phyloP scores from a whole-genome alignment of 257 asterid species.

The Solanum medicagineum region DNA sequence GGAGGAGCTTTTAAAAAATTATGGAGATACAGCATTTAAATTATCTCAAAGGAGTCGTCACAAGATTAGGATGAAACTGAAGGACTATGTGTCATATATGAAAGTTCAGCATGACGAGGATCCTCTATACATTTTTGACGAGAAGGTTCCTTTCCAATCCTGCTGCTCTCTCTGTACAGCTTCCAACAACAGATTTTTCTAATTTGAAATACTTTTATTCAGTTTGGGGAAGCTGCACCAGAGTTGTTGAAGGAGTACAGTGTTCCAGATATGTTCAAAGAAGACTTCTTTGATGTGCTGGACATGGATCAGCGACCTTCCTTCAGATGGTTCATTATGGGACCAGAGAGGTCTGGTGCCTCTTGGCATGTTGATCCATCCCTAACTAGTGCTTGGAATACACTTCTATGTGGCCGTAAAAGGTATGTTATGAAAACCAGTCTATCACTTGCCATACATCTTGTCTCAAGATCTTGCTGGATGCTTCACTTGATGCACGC shows the following conservation, averaged over 20 bases:
- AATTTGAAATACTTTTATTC: constrained; percentile 12
- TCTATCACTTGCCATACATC: neutral
- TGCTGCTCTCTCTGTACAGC: constrained; percentile 5
- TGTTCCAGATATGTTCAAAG: constrained; percentile 78
- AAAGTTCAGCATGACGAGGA: constrained; percentile 94
- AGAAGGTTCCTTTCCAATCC: constrained; percentile 42
- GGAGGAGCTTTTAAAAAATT: constrained; percentile 48
- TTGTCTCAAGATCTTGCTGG: neutral
- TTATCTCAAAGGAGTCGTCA: constrained; percentile 74
- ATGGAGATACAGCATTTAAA: constrained; percentile 59
- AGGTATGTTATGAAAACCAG: constrained; percentile 30
- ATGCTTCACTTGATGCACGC: neutral
- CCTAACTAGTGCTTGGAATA: constrained; percentile 99
- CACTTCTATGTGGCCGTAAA: constrained; percentile 94
- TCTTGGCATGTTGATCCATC: constrained; percentile 99
- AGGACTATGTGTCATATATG: constrained; percentile 69
- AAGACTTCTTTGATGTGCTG: constrained; percentile 87
- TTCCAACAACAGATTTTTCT: constrained; percentile 3
- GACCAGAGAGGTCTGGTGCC: constrained; percentile 99
- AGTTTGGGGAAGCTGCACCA: constrained; percentile 90
- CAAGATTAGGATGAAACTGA: constrained; percentile 64
- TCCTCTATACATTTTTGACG: constrained; percentile 89
- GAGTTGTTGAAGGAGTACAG: constrained; percentile 65
- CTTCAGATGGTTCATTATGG: constrained; percentile 87
- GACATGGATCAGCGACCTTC: constrained; percentile 76